phyloP scores from a whole-genome alignment of 306 rosid genomes.

The Vachellia pachyceras region DNA sequence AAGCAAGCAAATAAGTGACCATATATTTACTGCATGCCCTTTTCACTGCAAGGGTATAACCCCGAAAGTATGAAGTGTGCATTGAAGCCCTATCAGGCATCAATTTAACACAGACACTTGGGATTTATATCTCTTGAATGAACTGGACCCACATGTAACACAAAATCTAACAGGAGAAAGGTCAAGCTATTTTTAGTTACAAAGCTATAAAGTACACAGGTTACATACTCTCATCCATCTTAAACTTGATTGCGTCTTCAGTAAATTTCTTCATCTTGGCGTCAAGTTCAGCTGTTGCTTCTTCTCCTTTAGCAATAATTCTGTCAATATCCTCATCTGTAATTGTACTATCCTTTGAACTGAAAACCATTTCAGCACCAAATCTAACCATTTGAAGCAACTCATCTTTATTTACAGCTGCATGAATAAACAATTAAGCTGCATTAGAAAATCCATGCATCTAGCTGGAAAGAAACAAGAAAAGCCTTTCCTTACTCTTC shows the following conservation, averaged over 20 bases:
- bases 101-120: slow-evolving; percentile 8
- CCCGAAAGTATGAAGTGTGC: slow-evolving; percentile 6
- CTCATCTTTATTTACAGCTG: slow-evolving; percentile 98
- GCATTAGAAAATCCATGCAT: slow-evolving; percentile 14
- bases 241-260: slow-evolving; percentile 98
- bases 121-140: background rate
- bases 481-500: slow-evolving; percentile 61
- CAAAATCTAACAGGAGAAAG: slow-evolving; percentile 13
- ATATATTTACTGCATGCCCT: no score
- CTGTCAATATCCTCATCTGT: slow-evolving; percentile 97
- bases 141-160: background rate
- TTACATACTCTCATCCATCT: slow-evolving; percentile 96
- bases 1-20: background rate
- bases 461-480: background rate
- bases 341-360: slow-evolving; percentile 97
- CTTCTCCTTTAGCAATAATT: slow-evolving; percentile 97
- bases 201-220: slow-evolving; percentile 14
- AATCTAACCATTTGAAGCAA: slow-evolving; percentile 97
- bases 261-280: slow-evolving; percentile 99
- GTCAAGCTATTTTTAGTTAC: slow-evolving; percentile 2
- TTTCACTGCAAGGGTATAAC: slow-evolving; percentile 6
- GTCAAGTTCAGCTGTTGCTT: slow-evolving; percentile 96
- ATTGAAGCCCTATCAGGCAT: slow-evolving; percentile 23
- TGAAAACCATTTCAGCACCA: slow-evolving; percentile 99
- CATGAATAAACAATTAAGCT: slow-evolving; percentile 31